Percentiles rank a stretch among this genome's conserved stretches.
Evolutionary conservation across 2,329 filamentous ascomycete genomes (phyloP).

Genomic region (Pseudogymnoascus sp.): DNA sequence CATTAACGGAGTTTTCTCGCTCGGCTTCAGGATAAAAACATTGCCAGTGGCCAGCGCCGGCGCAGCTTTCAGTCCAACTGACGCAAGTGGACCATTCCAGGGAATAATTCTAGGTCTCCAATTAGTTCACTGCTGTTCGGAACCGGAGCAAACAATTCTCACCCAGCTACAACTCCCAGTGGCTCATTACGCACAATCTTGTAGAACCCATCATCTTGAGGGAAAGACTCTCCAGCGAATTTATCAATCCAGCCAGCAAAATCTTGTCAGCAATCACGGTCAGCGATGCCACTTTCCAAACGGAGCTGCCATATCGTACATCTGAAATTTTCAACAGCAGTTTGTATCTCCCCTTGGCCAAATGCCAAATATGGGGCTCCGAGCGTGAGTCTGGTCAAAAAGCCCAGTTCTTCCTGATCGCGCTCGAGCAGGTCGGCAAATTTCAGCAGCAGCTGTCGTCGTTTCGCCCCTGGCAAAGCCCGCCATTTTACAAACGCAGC

Average conservation of each 20-base stretch:
- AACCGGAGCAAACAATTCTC: neutral
- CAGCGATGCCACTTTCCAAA: constrained; percentile 13
- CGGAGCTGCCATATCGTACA: constrained; percentile 20
- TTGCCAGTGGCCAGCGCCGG: constrained; percentile 53
- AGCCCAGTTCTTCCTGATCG: constrained; percentile 29
- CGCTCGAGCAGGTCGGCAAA: constrained; percentile 36
- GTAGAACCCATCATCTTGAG: constrained; percentile 37
- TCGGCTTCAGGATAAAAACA: constrained; percentile 51
- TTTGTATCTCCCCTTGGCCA: constrained; percentile 34
- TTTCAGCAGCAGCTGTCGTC: constrained; percentile 13
- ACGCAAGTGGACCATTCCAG: constrained; percentile 44
- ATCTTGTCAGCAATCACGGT: constrained; percentile 19
- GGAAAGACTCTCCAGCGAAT: constrained; percentile 30
- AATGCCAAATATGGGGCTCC: constrained; percentile 36
- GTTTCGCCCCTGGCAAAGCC: constrained; percentile 12
- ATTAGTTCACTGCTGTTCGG: neutral
- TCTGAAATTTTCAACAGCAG: constrained; percentile 21
- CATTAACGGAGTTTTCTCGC: constrained; percentile 51
- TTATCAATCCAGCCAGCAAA: constrained; percentile 33
- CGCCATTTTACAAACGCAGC: constrained; percentile 38
- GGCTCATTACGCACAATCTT: constrained; percentile 30
- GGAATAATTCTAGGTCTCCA: constrained; percentile 41
- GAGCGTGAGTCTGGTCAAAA: constrained; percentile 37
- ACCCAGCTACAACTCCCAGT: constrained; percentile 38
- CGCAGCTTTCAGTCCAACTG: constrained; percentile 46